A percentile compares a stretch with the other conserved stretches of the same genome.
Conservation (phyloP, 2,329 filamentous ascomycete species). For the Calonectria hongkongensis region DNA sequence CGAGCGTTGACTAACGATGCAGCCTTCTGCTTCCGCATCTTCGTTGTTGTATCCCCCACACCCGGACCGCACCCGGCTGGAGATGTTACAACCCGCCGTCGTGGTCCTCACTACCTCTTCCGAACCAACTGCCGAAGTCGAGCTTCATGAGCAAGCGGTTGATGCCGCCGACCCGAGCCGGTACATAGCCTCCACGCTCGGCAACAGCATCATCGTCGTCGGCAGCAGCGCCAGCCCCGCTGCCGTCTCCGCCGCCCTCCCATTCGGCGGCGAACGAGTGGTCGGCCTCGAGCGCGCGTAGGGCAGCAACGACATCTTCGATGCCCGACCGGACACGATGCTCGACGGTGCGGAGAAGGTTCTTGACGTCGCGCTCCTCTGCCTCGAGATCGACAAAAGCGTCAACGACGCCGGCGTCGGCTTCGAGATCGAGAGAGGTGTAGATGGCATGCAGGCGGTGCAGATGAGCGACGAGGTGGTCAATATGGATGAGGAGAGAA, state of each 20-base stretch:
- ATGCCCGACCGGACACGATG: conserved; percentile 80
- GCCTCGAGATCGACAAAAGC: conserved; percentile 81
- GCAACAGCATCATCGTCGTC: conserved; percentile 60
- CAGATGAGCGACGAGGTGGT: conserved; percentile 86
- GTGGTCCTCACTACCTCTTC: conserved; percentile 54
- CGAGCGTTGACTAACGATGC: conserved; percentile 20
- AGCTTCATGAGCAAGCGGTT: conserved; percentile 94
- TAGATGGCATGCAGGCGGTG: conserved; percentile 85
- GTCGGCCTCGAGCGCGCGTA: conserved; percentile 68
- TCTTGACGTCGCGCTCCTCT: conserved; percentile 82
- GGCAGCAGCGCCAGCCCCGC: conserved; percentile 44
- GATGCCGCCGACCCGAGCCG: conserved; percentile 84
- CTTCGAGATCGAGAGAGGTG: conserved; percentile 85
- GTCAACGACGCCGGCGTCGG: conserved; percentile 87
- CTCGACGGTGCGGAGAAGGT: conserved; percentile 79
- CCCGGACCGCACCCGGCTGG: conserved; percentile 17
- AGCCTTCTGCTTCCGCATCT: conserved; percentile 17
- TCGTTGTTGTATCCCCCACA: conserved; percentile 32
- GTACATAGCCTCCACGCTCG: conserved; percentile 73
- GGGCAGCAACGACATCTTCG: conserved; percentile 77
- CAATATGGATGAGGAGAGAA: conserved; percentile 82
- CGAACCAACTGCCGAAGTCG: conserved; percentile 80
- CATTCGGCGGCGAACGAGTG: conserved; percentile 66
- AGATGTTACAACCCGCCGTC: conserved; percentile 32
- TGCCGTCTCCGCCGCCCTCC: conserved; percentile 63